Percentiles rank a stretch among this genome's conserved stretches.
phyloP scores from a whole-genome alignment of 768 basidiomycete species.

The Suillus sp. region DNA sequence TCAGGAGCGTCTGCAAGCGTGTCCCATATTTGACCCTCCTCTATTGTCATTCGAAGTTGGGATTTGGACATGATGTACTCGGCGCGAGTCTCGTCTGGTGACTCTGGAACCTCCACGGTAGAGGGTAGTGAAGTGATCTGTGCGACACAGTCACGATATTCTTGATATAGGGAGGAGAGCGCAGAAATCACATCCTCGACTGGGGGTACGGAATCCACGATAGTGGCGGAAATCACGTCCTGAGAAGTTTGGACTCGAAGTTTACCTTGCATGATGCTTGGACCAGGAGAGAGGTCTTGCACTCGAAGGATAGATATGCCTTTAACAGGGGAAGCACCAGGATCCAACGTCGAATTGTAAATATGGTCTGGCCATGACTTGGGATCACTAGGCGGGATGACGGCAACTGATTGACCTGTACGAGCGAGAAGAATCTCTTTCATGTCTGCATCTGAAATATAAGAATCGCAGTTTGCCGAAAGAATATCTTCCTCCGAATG shows the following conservation, averaged over 20 bases:
- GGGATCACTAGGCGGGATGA: not conserved
- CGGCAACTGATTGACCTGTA: slow-evolving; percentile 7
- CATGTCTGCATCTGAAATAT: slow-evolving; percentile 8
- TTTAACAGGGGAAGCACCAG: not conserved
- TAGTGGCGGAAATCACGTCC: not conserved
- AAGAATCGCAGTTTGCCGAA: not conserved
- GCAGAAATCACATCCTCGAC: slow-evolving; percentile 38
- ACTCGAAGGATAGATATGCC: not conserved
- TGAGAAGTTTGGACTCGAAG: not conserved
- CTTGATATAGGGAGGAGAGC: slow-evolving; percentile 50
- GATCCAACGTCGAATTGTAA: not conserved
- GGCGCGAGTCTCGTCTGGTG: slow-evolving; percentile 35
- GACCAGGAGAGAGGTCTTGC: not conserved
- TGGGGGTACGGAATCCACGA: not conserved
- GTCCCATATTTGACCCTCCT: slow-evolving; percentile 66
- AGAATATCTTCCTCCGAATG: slow-evolving; percentile 1
- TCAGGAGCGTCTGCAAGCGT: slow-evolving; percentile 34
- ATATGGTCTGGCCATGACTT: slow-evolving; percentile 1
- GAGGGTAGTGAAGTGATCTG: slow-evolving; percentile 47
- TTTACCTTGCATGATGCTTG: not conserved
- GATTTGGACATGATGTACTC: slow-evolving; percentile 60
- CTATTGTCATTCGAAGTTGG: slow-evolving; percentile 58
- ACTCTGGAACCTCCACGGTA: slow-evolving; percentile 19
- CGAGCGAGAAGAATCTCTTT: slow-evolving; percentile 9
- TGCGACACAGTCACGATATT: slow-evolving; percentile 49